Evolutionary conservation across 768 basidiomycete genomes (phyloP), one percentile per base, ranked within the genome.

Genomic region (Russula compacta): DNA sequence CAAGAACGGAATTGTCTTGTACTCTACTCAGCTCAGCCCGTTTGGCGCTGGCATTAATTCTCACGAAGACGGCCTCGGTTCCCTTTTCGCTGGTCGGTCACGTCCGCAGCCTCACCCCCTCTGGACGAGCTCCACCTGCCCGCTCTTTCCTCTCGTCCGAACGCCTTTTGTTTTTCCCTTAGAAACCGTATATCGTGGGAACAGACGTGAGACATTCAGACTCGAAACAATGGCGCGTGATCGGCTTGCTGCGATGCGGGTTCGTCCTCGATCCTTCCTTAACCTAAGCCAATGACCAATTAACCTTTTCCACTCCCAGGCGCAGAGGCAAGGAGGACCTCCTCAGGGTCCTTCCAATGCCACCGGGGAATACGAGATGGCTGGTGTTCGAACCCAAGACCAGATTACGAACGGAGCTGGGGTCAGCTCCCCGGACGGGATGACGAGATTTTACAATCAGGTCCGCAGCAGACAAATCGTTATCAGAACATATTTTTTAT

Each of bases 391-490:
- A 19, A 60, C 60, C 15, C 69, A 63, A 38, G 64, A 60, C 54
- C 54, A 50, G 24, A 42, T 66, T 60, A 56, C 70, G 35, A 61
- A 66, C 36, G 63, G 46, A 11, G 46, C 24, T 47, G 24, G 62
- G 15, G 56, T 57, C 32, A 64, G 64, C 12, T 66, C 56, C 44
- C 47, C 65, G 10, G 70, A 71, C 39, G 61, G 69, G 3, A 73
- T 72, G 71, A 51, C 69, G 1, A 59, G 67, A 21, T 74, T 74
- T 60, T 73, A 72, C 60, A 59, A 63, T 38, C 69, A 74, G 70
- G 73, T 74, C 42, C 54, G 71, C 47, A 46, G 36, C 29, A 17
- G 19, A 24, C n/a, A 14, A 39, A 51, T 24, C 32, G 8, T 38
- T 10, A 24, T 39, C 17, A 12, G 10, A 32, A 14, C 15, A 29